These are phyloP conservation scores for Endocarpon pusillum DNA, from an alignment of 495 filamentous ascomycete species.

Conservation along the genomic window DNA sequence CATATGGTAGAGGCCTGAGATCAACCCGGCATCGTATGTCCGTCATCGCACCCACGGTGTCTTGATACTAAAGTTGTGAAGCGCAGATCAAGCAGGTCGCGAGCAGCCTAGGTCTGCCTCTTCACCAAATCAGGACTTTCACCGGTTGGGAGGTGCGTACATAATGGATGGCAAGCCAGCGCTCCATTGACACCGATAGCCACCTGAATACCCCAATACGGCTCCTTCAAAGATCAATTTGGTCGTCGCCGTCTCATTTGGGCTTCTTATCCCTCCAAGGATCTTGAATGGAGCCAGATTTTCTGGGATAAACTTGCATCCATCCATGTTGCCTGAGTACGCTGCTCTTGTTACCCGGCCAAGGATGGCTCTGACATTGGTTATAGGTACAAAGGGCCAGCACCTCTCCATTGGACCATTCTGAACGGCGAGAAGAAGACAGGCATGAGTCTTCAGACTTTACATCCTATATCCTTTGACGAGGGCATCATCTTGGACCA, in stretches of 20 bases:
- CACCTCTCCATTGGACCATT: slow-evolving; percentile 65
- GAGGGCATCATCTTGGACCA: slow-evolving; percentile 57
- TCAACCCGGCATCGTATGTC: slow-evolving; percentile 47
- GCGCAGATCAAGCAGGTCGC: slow-evolving; percentile 62
- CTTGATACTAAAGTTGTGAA: slow-evolving; percentile 16
- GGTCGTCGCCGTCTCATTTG: slow-evolving; percentile 91
- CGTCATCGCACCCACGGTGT: slow-evolving; percentile 2
- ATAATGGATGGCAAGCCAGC: slow-evolving; percentile 6
- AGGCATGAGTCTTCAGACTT: slow-evolving; percentile 70
- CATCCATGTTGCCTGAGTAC: slow-evolving; percentile 79
- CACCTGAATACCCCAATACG: slow-evolving; percentile 31
- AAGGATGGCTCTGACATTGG: slow-evolving; percentile 1
- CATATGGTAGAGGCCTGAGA: slow-evolving; percentile 54
- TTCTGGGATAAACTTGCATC: slow-evolving; percentile 87
- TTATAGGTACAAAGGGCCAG: slow-evolving; percentile 51
- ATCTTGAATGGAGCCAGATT: slow-evolving; percentile 53
- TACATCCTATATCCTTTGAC: slow-evolving; percentile 62
- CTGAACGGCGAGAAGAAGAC: slow-evolving; percentile 36
- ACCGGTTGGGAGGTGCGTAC: slow-evolving; percentile 54
- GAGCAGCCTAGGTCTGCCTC: slow-evolving; percentile 37
- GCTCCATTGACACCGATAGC: slow-evolving; percentile 20
- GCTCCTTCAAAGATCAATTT: slow-evolving; percentile 46
- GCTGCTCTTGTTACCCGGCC: slow-evolving; percentile 6
- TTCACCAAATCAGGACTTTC: slow-evolving; percentile 67
- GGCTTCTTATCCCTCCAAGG: slow-evolving; percentile 65